Conservation (phyloP, 495 filamentous ascomycete species). For the Penicillium atrosanguineum region DNA sequence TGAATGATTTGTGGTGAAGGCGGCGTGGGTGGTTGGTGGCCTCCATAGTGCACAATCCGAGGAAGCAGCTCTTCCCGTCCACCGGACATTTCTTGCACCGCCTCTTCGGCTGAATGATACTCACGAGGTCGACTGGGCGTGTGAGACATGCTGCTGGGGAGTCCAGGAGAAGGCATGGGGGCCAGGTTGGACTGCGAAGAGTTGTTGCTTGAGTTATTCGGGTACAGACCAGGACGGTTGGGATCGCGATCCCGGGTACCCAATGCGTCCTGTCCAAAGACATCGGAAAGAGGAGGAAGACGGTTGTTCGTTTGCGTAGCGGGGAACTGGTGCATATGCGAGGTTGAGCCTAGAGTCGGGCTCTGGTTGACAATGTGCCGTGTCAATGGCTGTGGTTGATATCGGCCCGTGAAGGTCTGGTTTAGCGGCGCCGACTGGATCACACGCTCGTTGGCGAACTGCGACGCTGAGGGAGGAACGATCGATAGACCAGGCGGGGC, state of each 20-base stretch:
- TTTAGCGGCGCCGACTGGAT: slow-evolving; percentile 97
- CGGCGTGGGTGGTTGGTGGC: slow-evolving; percentile 85
- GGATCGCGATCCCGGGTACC: slow-evolving; percentile 43
- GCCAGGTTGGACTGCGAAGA: slow-evolving; percentile 74
- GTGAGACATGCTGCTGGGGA: slow-evolving; percentile 48
- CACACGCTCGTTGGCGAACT: slow-evolving; percentile 92
- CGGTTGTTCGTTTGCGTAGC: slow-evolving; percentile 89
- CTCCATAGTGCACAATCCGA: slow-evolving; percentile 90
- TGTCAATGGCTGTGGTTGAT: slow-evolving; percentile 76
- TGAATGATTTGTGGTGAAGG: slow-evolving; percentile 66
- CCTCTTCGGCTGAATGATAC: slow-evolving; percentile 94
- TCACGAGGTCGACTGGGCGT: slow-evolving; percentile 69
- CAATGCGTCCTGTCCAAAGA: slow-evolving; percentile 83
- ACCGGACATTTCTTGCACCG: slow-evolving; percentile 81
- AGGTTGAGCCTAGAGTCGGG: slow-evolving; percentile 79
- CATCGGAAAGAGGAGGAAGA: slow-evolving; percentile 89
- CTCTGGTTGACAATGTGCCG: slow-evolving; percentile 83
- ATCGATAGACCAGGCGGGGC: slow-evolving; percentile 91
- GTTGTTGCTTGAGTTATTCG: slow-evolving; percentile 47
- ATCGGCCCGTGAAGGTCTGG: slow-evolving; percentile 89
- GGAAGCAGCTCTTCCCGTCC: slow-evolving; percentile 89
- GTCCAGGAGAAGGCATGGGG: slow-evolving; percentile 67
- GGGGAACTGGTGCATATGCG: slow-evolving; percentile 88
- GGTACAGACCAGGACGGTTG: slow-evolving; percentile 43
- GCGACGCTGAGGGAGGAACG: slow-evolving; percentile 90